Evolutionary conservation across 192 early-diverging fungal genomes (phyloP), one percentile per base, ranked within the genome.

Genomic region (Borealophlyctis nickersoniae): DNA sequence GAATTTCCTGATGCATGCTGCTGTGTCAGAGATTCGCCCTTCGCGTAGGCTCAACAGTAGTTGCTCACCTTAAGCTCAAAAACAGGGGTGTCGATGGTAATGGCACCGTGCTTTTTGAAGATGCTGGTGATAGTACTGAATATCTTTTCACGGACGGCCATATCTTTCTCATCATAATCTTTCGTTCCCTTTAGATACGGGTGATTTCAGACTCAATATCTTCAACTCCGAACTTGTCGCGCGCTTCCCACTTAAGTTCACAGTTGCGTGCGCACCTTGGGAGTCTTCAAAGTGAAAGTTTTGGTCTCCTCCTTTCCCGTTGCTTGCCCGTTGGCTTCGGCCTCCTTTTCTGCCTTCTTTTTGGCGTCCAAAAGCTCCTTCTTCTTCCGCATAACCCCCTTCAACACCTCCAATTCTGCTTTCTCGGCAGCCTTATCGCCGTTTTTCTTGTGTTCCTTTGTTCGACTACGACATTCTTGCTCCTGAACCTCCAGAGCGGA

Each of bases 21-120:
- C 9, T 55, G 22, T 54, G 54, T 16, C 13, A 14, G 14, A 49
- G 24, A 61, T n/a, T 14, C 13, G 5, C 39, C 5, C 16, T 45
- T 3, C 5, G 9, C 4, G 52, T 5, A 50, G 51, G 19, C 7
- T 45, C 7, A 19, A 7, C 9, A 45, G 19, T 4, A 9, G 13
- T 3, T 23, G 3, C 55, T 7, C 34, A 67, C 56, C 65, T 82
- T 96, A 27, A 96, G 85, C 77, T 98, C 96, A 77, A 98, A 98
- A 52, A 98, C 96, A 4, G 96, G 96, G 1, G 96, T 99, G 60
- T 99, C 95, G 65, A 99, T 98, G 1, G 96, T 97, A 31, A 98
- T 92, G 9, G 90, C 96, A 36, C 96, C 95, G 81, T 99, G 96
- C 60, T 89, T 87, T 69, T 97, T 94, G 80, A 99, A 98, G 31